Conservation (phyloP, 2,329 filamentous ascomycete genomes). For the Diaporthe eres region DNA sequence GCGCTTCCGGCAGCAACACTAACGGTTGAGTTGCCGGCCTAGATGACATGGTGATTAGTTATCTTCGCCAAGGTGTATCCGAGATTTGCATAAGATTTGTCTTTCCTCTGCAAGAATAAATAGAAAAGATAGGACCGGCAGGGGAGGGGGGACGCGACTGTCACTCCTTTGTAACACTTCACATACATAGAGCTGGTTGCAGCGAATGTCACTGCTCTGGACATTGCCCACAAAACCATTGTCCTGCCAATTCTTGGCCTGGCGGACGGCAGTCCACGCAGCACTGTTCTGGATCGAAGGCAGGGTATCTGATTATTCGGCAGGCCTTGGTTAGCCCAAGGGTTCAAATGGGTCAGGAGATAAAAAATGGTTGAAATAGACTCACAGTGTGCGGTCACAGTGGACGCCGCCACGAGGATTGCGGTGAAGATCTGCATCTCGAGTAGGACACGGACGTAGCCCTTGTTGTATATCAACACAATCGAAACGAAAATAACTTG, state of each 20-base stretch:
- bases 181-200: conserved; percentile 46
- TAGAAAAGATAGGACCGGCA: neutral
- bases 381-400: conserved; percentile 48
- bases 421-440: conserved; percentile 45
- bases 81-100: neutral
- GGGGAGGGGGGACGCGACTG: accelerated
- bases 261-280: conserved; percentile 45
- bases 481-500: neutral
- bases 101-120: neutral
- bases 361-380: neutral
- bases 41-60: neutral
- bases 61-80: neutral
- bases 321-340: neutral
- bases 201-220: conserved; percentile 48
- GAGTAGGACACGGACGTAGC: neutral
- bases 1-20: conserved; percentile 55
- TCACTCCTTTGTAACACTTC: too few relatives aligned
- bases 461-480: neutral
- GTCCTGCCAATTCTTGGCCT: conserved; percentile 46
- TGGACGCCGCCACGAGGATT: conserved; percentile 45
- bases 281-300: conserved; percentile 40
- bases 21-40: conserved; percentile 45
- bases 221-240: conserved; percentile 48
- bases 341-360: too few relatives aligned
- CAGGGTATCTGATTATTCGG: conserved; percentile 43